Percentiles rank a stretch among this genome's conserved stretches.
These are phyloP conservation scores for Colletotrichum orchidophilum DNA, from an alignment of 2,329 filamentous ascomycete species.

Conservation along the genomic window DNA sequence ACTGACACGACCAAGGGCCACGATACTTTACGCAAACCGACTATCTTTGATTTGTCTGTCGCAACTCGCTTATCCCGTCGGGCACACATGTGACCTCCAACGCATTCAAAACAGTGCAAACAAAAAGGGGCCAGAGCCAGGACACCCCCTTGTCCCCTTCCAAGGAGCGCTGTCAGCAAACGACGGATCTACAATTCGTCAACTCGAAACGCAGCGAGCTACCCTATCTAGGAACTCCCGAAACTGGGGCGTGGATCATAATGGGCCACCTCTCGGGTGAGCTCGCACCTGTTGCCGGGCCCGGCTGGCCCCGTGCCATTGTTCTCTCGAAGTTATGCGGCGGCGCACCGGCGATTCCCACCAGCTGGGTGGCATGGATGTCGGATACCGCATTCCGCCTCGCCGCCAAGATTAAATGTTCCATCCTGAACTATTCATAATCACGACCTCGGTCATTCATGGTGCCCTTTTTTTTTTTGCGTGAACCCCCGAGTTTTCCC, in stretches of 20 bases:
- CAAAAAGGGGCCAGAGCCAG: not conserved
- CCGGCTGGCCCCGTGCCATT: not conserved
- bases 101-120: conserved; percentile 6
- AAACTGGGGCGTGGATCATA: conserved; percentile 8
- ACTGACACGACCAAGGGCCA: not conserved
- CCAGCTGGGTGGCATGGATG: not conserved
- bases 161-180: conserved; percentile 10
- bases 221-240: conserved; percentile 9
- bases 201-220: conserved; percentile 28
- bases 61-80: not conserved
- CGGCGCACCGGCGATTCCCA: not conserved
- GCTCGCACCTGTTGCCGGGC: not conserved
- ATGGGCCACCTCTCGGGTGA: not conserved
- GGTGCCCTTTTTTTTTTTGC: not conserved
- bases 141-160: not conserved
- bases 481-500: not conserved
- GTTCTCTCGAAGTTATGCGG: not conserved
- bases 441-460: not conserved
- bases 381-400: not conserved
- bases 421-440: not conserved
- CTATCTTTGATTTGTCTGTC: not conserved
- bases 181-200: conserved; percentile 9
- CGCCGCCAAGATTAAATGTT: not conserved
- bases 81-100: not conserved
- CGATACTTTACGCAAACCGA: not conserved